Conservation (phyloP, 306 rosid genomes). For the Malus orientalis region DNA sequence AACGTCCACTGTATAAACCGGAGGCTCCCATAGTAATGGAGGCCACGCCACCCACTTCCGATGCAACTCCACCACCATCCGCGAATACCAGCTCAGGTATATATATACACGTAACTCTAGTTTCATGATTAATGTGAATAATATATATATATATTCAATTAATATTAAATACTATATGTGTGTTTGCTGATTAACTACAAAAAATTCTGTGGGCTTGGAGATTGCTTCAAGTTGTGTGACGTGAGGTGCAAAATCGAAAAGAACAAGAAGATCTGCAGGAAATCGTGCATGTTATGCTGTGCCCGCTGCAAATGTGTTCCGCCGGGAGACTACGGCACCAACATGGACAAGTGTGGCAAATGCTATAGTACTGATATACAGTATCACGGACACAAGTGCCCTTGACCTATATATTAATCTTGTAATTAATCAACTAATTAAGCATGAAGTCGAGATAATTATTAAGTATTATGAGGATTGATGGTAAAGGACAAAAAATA, state of each 20-base stretch:
- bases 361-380: neutral
- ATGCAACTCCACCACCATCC: neutral
- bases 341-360: neutral
- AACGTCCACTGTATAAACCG: too few relatives aligned
- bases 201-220: neutral
- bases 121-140: neutral
- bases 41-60: neutral
- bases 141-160: neutral
- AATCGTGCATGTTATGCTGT: neutral
- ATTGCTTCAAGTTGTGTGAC: neutral
- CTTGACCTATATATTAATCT: neutral
- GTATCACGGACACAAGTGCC: neutral
- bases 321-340: neutral
- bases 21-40: neutral
- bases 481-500: neutral
- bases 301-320: conserved; percentile 2
- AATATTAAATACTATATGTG: neutral
- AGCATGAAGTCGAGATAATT: neutral
- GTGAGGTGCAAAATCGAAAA: neutral
- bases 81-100: neutral
- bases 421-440: neutral
- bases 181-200: neutral
- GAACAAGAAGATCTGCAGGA: neutral
- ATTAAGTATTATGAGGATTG: neutral
- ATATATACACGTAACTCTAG: neutral